Conservation (phyloP, 768 basidiomycete species). For the Dacryopinax spathularia region DNA sequence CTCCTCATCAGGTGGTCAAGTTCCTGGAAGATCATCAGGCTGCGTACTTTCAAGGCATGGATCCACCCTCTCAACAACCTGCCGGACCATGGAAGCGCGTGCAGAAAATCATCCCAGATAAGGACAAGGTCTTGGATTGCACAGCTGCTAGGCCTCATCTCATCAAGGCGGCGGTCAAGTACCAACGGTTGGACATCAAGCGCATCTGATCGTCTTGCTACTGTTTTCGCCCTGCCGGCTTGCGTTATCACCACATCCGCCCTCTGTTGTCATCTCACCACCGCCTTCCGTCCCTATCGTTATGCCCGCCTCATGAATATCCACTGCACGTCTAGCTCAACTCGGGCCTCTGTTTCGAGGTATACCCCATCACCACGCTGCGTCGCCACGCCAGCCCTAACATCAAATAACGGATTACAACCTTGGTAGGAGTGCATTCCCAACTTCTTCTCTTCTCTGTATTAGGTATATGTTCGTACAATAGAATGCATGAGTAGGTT, state of each 20-base stretch:
- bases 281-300: too few species aligned
- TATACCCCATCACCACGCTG: not conserved
- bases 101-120: conserved; percentile 34
- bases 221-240: conserved; percentile 10
- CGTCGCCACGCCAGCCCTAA: not conserved
- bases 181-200: conserved; percentile 76
- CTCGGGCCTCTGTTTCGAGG: too few species aligned
- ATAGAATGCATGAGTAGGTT: too few species aligned
- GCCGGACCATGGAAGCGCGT: not conserved
- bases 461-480: not conserved
- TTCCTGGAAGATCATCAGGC: conserved; percentile 62
- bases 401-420: not conserved
- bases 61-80: conserved; percentile 28
- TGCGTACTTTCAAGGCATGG: conserved; percentile 39
- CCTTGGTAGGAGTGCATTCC: not conserved
- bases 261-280: too few species aligned
- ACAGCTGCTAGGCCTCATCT: conserved; percentile 45
- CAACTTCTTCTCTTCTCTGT: not conserved
- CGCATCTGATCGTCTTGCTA: conserved; percentile 55
- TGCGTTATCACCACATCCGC: conserved; percentile 11
- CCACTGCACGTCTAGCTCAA: too few species aligned
- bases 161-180: conserved; percentile 57
- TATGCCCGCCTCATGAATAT: too few species aligned
- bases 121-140: conserved; percentile 57
- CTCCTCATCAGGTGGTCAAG: conserved; percentile 40